Percentiles rank a stretch among this genome's conserved stretches.
These are phyloP conservation scores for Evansstolkia leycettana DNA, from an alignment of 495 filamentous ascomycete genomes.

Conservation along the genomic window DNA sequence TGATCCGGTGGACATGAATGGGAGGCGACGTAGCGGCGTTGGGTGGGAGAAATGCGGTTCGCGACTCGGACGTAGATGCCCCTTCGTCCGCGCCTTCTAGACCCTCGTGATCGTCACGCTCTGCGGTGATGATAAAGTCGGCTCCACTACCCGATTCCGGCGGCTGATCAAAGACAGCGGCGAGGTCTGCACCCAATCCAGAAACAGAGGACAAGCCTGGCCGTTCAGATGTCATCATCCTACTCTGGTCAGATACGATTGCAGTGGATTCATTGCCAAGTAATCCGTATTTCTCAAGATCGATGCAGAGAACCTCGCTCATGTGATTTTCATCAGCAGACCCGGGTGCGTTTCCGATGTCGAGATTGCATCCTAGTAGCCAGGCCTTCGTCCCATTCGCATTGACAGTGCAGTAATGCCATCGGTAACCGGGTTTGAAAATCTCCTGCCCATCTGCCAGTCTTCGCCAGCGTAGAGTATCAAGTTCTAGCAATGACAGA, in stretches of 20 bases:
- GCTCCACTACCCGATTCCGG: conserved; percentile 69
- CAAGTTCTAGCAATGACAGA: conserved; percentile 74
- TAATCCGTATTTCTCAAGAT: conserved; percentile 74
- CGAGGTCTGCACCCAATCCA: conserved; percentile 70
- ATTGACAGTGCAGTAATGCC: conserved; percentile 96
- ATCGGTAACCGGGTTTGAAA: conserved; percentile 74
- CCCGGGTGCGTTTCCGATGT: conserved; percentile 38
- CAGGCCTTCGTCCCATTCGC: conserved; percentile 90
- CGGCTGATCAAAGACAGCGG: conserved; percentile 68
- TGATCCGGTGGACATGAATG: conserved; percentile 84
- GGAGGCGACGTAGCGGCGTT: conserved; percentile 61
- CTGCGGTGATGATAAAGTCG: conserved; percentile 77
- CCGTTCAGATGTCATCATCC: conserved; percentile 38
- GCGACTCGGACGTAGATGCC: conserved; percentile 25
- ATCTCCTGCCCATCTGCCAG: conserved; percentile 87
- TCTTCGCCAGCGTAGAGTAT: conserved; percentile 81
- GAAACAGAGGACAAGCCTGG: conserved; percentile 32
- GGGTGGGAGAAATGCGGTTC: conserved; percentile 48
- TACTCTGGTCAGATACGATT: conserved; percentile 45
- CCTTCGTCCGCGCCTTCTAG: conserved; percentile 42
- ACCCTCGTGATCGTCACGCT: conserved; percentile 54
- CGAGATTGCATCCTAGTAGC: conserved; percentile 82
- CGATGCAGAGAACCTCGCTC: conserved; percentile 84
- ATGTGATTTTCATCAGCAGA: conserved; percentile 70
- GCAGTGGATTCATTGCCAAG: conserved; percentile 63